These are phyloP conservation scores for Metschnikowia hibisci DNA, from an alignment of 805 yeast species.

Conservation along the genomic window DNA sequence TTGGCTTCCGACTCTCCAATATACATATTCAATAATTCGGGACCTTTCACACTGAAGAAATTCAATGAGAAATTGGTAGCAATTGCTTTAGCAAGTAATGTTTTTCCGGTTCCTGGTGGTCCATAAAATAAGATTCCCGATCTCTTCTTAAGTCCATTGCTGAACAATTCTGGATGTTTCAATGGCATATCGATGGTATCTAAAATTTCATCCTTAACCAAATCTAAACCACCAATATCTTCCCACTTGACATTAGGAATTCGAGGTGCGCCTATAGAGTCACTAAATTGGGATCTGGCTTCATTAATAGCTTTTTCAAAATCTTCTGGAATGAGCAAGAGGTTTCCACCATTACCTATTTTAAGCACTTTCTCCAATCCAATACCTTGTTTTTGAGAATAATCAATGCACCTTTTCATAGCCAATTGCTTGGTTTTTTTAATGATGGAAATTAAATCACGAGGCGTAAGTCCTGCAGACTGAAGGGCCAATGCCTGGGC, in stretches of 20 bases:
- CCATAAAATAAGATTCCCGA: conserved; percentile 95
- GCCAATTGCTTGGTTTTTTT: conserved; percentile 60
- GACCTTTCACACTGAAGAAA: conserved; percentile 96
- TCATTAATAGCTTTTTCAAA: conserved; percentile 67
- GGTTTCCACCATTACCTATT: conserved; percentile 52
- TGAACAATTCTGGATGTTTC: conserved; percentile 85
- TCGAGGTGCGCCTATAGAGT: conserved; percentile 93
- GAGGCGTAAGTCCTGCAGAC: conserved; percentile 89
- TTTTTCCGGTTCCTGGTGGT: conserved; percentile 98
- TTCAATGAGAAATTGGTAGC: conserved; percentile 93
- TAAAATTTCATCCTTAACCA: conserved; percentile 85
- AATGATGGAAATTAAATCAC: conserved; percentile 72
- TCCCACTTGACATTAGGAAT: conserved; percentile 96
- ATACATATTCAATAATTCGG: conserved; percentile 94
- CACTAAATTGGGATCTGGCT: conserved; percentile 86
- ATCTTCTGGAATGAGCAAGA: conserved; percentile 54
- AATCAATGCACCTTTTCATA: conserved; percentile 41
- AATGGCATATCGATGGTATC: conserved; percentile 96
- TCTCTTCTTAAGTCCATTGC: conserved; percentile 86
- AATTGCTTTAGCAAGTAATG: conserved; percentile 91
- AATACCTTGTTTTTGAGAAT: conserved; percentile 22
- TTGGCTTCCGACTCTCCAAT: conserved; percentile 98
- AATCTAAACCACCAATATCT: conserved; percentile 92
- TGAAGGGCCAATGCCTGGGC: conserved; percentile 63
- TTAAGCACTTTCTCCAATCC: conserved; percentile 30